Conservation (phyloP, 805 yeast genomes). For the Saccharomycopsis sp. region DNA sequence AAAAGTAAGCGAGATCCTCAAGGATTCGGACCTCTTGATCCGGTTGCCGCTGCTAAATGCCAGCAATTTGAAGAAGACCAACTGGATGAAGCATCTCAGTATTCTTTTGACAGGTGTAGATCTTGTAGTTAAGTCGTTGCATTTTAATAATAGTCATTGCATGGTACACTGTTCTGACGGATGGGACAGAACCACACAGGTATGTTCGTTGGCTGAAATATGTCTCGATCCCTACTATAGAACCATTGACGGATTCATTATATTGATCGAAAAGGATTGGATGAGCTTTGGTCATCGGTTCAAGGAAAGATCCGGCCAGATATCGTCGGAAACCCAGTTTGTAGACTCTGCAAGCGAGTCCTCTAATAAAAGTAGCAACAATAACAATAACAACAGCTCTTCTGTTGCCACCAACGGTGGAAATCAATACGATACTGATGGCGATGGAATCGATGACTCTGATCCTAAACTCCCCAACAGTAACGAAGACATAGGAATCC, state of each 20-base stretch:
- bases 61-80: constrained; percentile 48
- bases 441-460: constrained; percentile 10
- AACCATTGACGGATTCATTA: constrained; percentile 81
- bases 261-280: constrained; percentile 91
- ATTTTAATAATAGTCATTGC: constrained; percentile 74
- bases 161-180: constrained; percentile 96
- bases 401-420: constrained; percentile 20
- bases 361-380: constrained; percentile 10
- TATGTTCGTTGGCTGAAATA: constrained; percentile 73
- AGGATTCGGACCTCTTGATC: constrained; percentile 58
- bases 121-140: constrained; percentile 72
- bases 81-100: constrained; percentile 73
- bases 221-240: constrained; percentile 88
- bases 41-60: constrained; percentile 45
- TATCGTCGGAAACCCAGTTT: constrained; percentile 47
- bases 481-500: neutral
- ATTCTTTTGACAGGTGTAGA: constrained; percentile 70
- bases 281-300: constrained; percentile 89
- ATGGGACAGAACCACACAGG: constrained; percentile 95
- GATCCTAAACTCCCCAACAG: neutral
- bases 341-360: constrained; percentile 33
- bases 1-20: constrained; percentile 53
- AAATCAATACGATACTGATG: constrained; percentile 24
- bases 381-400: constrained; percentile 24
- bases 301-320: constrained; percentile 74